phyloP scores from a whole-genome alignment of 2,329 filamentous ascomycete species.

The Penicillium expansum region DNA sequence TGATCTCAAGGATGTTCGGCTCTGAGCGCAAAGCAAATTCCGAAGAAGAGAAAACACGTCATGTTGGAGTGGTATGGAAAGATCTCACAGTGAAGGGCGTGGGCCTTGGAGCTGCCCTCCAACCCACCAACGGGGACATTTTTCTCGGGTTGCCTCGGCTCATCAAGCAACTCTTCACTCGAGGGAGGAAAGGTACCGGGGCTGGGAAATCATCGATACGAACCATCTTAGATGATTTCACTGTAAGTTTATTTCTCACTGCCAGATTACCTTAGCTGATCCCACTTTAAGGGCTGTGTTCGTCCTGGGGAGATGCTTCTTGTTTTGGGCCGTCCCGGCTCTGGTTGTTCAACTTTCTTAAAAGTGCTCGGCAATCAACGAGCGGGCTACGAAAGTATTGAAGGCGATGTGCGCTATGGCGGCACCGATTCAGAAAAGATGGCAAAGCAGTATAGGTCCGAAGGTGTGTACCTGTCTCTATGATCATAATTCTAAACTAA shows the following conservation, averaged over 20 bases:
- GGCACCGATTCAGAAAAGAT: constrained; percentile 53
- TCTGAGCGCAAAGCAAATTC: constrained; percentile 61
- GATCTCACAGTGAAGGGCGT: constrained; percentile 68
- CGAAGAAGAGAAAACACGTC: constrained; percentile 67
- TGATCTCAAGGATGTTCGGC: constrained; percentile 72
- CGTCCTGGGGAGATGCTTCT: constrained; percentile 42
- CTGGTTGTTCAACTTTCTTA: constrained; percentile 73
- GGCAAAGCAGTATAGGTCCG: constrained; percentile 49
- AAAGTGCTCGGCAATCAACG: constrained; percentile 74
- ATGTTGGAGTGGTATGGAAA: constrained; percentile 68
- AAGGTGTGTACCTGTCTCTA: constrained; percentile 28
- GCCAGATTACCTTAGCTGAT: neutral
- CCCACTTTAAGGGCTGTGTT: constrained; percentile 35
- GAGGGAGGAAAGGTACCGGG: constrained; percentile 29
- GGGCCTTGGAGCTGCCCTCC: constrained; percentile 62
- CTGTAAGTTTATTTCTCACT: constrained; percentile 30
- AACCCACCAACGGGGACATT: constrained; percentile 56
- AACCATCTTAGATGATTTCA: constrained; percentile 65
- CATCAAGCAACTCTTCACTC: constrained; percentile 45
- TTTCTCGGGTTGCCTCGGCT: constrained; percentile 52
- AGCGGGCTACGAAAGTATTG: constrained; percentile 58
- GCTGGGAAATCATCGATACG: constrained; percentile 52
- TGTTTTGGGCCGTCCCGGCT: constrained; percentile 42
- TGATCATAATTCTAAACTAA: constrained; percentile 7
- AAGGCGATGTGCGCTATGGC: constrained; percentile 57